Percentiles rank a stretch among this genome's conserved stretches.
Evolutionary conservation across 2,329 filamentous ascomycete species (phyloP).

Genomic region (Parastagonospora avenae): DNA sequence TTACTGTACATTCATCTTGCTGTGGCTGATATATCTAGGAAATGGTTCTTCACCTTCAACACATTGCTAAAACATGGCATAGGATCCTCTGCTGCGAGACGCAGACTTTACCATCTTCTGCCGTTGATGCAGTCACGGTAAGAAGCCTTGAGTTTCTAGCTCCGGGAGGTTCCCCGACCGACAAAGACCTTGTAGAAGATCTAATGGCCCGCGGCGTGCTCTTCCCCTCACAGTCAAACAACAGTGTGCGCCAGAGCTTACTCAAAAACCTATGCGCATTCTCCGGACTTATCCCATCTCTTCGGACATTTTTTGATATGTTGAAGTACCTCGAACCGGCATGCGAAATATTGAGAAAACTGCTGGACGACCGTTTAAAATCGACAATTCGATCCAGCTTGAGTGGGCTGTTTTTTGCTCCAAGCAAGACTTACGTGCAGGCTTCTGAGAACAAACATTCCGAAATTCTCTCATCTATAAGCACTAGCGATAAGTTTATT

Average conservation of each 20-base stretch:
- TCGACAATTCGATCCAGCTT: slow-evolving; percentile 14
- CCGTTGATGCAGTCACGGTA: slow-evolving; percentile 10
- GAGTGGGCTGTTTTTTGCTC: slow-evolving; percentile 9
- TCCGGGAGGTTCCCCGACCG: slow-evolving; percentile 7
- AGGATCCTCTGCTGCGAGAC: slow-evolving; percentile 10
- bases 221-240: slow-evolving; percentile 9
- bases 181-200: slow-evolving; percentile 6
- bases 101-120: slow-evolving; percentile 4
- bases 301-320: slow-evolving; percentile 20
- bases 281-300: slow-evolving; percentile 9
- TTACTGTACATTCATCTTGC: neutral
- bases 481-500: neutral
- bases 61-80: slow-evolving; percentile 12
- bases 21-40: slow-evolving; percentile 12
- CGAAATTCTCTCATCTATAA: slow-evolving; percentile 4
- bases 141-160: slow-evolving; percentile 10
- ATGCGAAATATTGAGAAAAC: slow-evolving; percentile 11
- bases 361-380: slow-evolving; percentile 13
- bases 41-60: slow-evolving; percentile 16
- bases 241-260: slow-evolving; percentile 2
- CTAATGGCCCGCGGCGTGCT: slow-evolving; percentile 10
- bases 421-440: slow-evolving; percentile 8
- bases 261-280: slow-evolving; percentile 9
- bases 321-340: slow-evolving; percentile 22
- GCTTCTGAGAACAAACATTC: slow-evolving; percentile 4